Conservation (phyloP, 2,329 filamentous ascomycete species). For the Nannizzia gypsea region DNA sequence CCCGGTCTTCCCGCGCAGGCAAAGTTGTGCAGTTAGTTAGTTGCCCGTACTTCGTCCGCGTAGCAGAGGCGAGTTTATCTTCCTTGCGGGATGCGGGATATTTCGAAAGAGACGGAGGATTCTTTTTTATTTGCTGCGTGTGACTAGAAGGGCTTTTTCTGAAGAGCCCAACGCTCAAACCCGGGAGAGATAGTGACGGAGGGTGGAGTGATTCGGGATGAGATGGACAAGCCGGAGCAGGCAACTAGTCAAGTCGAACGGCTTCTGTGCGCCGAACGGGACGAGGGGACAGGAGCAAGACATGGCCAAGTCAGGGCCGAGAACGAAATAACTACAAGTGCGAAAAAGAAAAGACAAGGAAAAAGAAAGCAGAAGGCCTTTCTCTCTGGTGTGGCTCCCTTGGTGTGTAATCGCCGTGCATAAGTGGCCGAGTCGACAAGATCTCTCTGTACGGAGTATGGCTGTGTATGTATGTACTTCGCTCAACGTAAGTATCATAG, state of each 20-base stretch:
- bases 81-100: neutral
- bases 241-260: neutral
- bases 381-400: neutral
- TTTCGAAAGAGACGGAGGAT: neutral
- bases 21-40: neutral
- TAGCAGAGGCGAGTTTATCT: neutral
- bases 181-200: neutral
- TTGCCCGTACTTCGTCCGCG: neutral
- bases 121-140: neutral
- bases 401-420: neutral
- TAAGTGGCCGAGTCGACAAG: neutral
- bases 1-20: neutral
- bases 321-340: neutral
- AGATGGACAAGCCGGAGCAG: neutral
- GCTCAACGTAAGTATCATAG: neutral
- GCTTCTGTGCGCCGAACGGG: neutral
- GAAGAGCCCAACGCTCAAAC: neutral
- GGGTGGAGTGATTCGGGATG: neutral
- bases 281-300: neutral
- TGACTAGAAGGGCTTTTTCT: neutral
- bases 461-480: neutral
- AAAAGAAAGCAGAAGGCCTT: neutral
- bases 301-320: neutral
- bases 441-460: neutral
- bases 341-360: neutral